phyloP scores from a whole-genome alignment of 768 basidiomycete genomes.

The Neoboletus subvelutipes region DNA sequence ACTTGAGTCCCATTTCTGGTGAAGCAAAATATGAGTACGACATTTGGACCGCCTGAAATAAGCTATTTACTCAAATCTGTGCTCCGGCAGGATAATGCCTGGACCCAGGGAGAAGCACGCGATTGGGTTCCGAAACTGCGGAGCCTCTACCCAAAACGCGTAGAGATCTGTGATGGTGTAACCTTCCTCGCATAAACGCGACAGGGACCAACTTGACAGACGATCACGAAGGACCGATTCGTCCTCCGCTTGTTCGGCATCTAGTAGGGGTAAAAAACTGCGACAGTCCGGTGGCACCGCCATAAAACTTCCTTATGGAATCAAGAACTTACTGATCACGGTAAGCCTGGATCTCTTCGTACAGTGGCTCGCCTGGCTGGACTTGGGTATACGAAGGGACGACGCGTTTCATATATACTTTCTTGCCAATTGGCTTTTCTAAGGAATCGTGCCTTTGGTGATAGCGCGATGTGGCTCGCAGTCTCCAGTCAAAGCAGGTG shows the following conservation, averaged over 20 bases:
- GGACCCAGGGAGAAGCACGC: conserved; percentile 67
- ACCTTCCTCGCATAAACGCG: conserved; percentile 63
- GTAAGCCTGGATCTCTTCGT: conserved; percentile 54
- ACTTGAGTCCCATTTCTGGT: conserved; percentile 71
- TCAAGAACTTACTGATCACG: conserved; percentile 45
- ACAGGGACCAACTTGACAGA: conserved; percentile 63
- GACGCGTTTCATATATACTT: conserved; percentile 38
- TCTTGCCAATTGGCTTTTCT: conserved; percentile 12
- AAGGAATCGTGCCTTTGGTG: conserved; percentile 13
- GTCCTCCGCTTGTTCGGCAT: conserved; percentile 64
- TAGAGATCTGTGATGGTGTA: conserved; percentile 66
- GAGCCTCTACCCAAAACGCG: conserved; percentile 68
- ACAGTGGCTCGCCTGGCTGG: conserved; percentile 41
- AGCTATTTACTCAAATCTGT: conserved; percentile 65
- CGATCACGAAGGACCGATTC: conserved; percentile 60
- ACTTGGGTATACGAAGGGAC: conserved; percentile 36
- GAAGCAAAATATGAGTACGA: conserved; percentile 1
- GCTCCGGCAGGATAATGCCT: conserved; percentile 58
- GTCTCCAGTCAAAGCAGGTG: conserved; percentile 60
- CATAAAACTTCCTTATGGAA: neutral
- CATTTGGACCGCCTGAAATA: neutral
- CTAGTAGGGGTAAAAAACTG: conserved; percentile 49
- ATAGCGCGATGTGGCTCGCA: conserved; percentile 49
- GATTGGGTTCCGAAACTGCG: conserved; percentile 61
- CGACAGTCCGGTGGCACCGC: neutral